Percentiles rank a stretch among this genome's conserved stretches.
Conservation (phyloP, 1,139 yeast genomes). For the Sugiyamaella neomexicana region DNA sequence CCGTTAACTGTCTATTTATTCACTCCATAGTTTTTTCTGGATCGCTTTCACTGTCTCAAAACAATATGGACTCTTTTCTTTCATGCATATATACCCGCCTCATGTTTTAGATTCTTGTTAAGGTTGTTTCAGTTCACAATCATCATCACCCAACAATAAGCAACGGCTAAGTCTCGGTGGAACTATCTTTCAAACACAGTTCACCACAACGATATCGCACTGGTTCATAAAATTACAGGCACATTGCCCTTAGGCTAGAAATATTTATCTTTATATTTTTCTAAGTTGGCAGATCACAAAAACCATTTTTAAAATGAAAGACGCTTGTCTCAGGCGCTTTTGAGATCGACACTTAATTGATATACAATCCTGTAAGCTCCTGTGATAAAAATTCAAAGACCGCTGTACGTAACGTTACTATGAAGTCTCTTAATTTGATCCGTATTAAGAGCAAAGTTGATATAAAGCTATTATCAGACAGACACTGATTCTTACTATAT, state of each 20-base stretch:
- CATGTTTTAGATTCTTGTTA: neutral
- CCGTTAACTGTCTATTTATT: neutral
- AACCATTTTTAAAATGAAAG: too few species aligned
- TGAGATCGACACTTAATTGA: too few species aligned
- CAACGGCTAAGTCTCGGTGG: neutral
- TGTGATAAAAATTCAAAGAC: too few species aligned
- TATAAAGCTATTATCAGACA: neutral
- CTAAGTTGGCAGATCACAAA: too few species aligned
- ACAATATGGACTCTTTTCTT: neutral
- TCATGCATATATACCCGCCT: conserved; percentile 1
- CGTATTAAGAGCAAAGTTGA: neutral
- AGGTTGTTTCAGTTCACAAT: neutral
- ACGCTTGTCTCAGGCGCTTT: too few species aligned
- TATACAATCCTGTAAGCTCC: too few species aligned
- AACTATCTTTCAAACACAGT: neutral
- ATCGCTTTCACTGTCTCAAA: neutral
- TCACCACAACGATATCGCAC: neutral
- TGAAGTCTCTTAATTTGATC: too few species aligned
- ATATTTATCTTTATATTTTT: too few species aligned
- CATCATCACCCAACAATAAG: neutral
- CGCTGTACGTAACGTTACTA: too few species aligned
- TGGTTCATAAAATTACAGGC: neutral
- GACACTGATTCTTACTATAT: neutral
- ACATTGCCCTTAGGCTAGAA: neutral
- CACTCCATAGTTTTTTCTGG: neutral